Conservation (phyloP, 495 filamentous ascomycete species). For the Aspergillus conjunctus region DNA sequence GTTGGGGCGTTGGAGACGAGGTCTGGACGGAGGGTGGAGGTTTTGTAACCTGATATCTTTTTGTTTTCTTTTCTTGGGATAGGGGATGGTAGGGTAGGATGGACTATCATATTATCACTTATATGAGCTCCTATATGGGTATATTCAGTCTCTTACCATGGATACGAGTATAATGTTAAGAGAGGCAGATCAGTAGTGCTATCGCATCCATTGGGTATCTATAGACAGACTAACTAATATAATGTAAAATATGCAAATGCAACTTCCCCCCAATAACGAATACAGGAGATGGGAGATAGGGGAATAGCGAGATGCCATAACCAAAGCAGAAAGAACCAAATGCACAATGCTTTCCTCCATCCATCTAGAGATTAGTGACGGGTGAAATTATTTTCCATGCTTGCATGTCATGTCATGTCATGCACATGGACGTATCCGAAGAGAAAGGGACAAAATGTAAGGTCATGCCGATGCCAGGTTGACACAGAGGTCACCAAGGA, state of each 20-base stretch:
- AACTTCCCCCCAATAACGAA: background rate
- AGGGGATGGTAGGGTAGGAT: too few species aligned
- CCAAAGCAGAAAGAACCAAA: background rate
- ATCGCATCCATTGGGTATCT: slow-evolving; percentile 27
- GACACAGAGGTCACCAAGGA: background rate
- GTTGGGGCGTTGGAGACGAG: slow-evolving; percentile 61
- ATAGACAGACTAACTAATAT: slow-evolving; percentile 11
- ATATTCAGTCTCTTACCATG: too few species aligned
- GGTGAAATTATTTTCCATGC: too few species aligned
- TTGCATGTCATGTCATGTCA: too few species aligned
- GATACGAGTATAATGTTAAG: too few species aligned
- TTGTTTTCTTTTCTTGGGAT: background rate
- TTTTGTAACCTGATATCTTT: slow-evolving; percentile 4
- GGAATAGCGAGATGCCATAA: background rate
- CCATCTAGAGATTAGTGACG: background rate
- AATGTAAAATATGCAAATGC: slow-evolving; percentile 21
- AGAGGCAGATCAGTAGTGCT: too few species aligned
- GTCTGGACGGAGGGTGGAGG: slow-evolving; percentile 40
- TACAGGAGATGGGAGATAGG: background rate
- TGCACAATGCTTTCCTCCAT: background rate
- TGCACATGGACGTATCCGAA: too few species aligned
- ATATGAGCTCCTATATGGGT: too few species aligned
- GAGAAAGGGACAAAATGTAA: too few species aligned
- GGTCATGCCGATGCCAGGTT: too few species aligned
- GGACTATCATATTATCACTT: slow-evolving; percentile 1